phyloP scores from a whole-genome alignment of 2,329 filamentous ascomycete genomes.

The Cyphellophora europaea region DNA sequence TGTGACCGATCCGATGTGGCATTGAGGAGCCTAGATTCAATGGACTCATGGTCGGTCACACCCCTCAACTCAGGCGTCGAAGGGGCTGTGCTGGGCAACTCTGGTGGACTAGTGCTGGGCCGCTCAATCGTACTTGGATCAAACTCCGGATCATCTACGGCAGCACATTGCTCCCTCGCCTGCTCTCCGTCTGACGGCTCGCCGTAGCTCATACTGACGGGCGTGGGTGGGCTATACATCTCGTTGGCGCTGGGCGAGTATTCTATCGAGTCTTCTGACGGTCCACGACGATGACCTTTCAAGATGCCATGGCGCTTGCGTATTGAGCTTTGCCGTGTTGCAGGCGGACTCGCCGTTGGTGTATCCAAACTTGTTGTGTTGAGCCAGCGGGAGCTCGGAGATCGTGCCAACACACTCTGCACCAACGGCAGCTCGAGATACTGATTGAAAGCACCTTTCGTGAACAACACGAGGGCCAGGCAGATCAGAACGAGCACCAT shows the following conservation, averaged over 20 bases:
- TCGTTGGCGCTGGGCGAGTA: slow-evolving; percentile 11
- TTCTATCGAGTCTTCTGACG: slow-evolving; percentile 13
- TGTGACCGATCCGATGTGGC: background rate
- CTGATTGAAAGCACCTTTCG: slow-evolving; percentile 30
- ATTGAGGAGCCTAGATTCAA: slow-evolving; percentile 7
- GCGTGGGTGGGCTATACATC: slow-evolving; percentile 15
- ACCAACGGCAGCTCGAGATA: slow-evolving; percentile 38
- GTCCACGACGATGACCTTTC: slow-evolving; percentile 15
- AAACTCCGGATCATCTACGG: slow-evolving; percentile 15
- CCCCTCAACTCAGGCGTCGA: slow-evolving; percentile 1
- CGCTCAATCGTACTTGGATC: slow-evolving; percentile 18
- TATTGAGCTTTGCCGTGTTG: slow-evolving; percentile 9
- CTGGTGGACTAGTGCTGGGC: slow-evolving; percentile 17
- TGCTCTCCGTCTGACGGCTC: slow-evolving; percentile 12
- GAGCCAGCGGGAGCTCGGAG: slow-evolving; percentile 25
- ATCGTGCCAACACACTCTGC: slow-evolving; percentile 36
- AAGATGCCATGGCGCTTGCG: slow-evolving; percentile 12
- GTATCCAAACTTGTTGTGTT: slow-evolving; percentile 11
- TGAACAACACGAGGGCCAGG: slow-evolving; percentile 77
- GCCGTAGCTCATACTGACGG: slow-evolving; percentile 12
- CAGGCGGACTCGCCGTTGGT: slow-evolving; percentile 7
- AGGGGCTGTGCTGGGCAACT: slow-evolving; percentile 7
- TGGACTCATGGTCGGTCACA: slow-evolving; percentile 6
- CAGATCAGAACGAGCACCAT: slow-evolving; percentile 79
- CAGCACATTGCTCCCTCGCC: slow-evolving; percentile 4